phyloP scores from a whole-genome alignment of 305 asterid genomes.

The Striga hermonthica region DNA sequence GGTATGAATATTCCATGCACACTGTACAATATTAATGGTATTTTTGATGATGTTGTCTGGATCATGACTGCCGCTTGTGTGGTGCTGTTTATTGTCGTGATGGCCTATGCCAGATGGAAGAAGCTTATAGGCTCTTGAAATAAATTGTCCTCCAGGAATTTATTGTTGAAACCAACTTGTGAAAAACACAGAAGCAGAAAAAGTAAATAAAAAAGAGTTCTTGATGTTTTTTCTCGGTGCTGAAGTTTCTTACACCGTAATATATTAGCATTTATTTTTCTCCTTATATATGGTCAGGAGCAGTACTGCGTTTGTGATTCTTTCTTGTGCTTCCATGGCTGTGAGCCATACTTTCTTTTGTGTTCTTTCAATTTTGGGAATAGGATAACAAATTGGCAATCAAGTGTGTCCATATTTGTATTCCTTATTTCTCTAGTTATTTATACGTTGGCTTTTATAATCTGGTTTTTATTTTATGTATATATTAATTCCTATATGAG shows the following conservation, averaged over 20 bases:
- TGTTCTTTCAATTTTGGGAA: too few relatives aligned
- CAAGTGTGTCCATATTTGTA: too few relatives aligned
- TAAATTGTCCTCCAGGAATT: constrained; percentile 4
- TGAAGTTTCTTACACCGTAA: constrained; percentile 21
- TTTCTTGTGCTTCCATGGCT: neutral
- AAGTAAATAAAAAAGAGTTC: constrained; percentile 3
- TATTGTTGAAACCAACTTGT: constrained; percentile 1
- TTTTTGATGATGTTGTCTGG: constrained; percentile 47
- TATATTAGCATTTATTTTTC: constrained; percentile 18
- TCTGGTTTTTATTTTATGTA: too few relatives aligned
- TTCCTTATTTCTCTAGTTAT: too few relatives aligned
- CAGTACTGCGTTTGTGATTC: constrained; percentile 1
- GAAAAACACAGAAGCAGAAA: neutral
- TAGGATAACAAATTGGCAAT: too few relatives aligned
- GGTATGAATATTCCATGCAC: constrained; percentile 87
- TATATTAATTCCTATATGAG: too few relatives aligned
- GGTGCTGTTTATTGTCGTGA: constrained; percentile 38
- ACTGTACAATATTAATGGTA: constrained; percentile 37
- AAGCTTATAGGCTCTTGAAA: constrained; percentile 52
- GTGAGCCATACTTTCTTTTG: too few relatives aligned
- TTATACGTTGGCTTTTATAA: too few relatives aligned
- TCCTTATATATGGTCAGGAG: neutral
- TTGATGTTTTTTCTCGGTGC: constrained; percentile 11
- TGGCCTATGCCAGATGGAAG: constrained; percentile 59
- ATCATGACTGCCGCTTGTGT: constrained; percentile 41